Evolutionary conservation across 1,139 yeast genomes (phyloP).

Genomic region (Pichiaceae sp.): DNA sequence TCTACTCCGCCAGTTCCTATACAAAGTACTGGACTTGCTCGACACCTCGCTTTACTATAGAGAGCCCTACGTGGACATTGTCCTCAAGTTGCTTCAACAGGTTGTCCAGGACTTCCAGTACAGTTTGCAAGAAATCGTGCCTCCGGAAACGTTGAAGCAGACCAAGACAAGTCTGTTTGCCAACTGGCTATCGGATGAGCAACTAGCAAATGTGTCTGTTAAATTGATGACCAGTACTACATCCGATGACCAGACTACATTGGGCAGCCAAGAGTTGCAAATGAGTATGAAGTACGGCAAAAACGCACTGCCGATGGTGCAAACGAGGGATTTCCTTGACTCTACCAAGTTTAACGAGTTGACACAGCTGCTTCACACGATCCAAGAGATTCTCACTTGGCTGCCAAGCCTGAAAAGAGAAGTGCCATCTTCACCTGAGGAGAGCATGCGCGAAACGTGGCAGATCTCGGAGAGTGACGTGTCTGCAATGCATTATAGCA

Average conservation of each 20-base stretch:
- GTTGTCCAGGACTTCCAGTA: slow-evolving; percentile 14
- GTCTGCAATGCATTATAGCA: slow-evolving; percentile 17
- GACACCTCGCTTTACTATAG: slow-evolving; percentile 57
- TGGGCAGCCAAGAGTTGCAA: slow-evolving; percentile 14
- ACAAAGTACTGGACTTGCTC: slow-evolving; percentile 42
- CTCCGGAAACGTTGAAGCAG: slow-evolving; percentile 10
- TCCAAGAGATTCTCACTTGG: slow-evolving; percentile 47
- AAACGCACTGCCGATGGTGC: slow-evolving; percentile 8
- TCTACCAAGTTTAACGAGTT: slow-evolving; percentile 32
- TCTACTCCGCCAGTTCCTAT: slow-evolving; percentile 42
- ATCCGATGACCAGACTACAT: not conserved
- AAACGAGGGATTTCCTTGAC: slow-evolving; percentile 15
- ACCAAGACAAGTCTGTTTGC: slow-evolving; percentile 11
- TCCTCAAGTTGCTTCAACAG: slow-evolving; percentile 28
- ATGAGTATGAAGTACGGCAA: slow-evolving; percentile 13
- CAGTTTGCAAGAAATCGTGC: slow-evolving; percentile 12
- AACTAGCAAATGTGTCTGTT: slow-evolving; percentile 13
- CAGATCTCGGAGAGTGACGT: slow-evolving; percentile 21
- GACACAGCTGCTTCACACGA: slow-evolving; percentile 38
- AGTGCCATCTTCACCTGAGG: slow-evolving; percentile 26
- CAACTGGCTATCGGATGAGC: slow-evolving; percentile 17
- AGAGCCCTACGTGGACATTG: slow-evolving; percentile 39
- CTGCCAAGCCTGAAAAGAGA: slow-evolving; percentile 40
- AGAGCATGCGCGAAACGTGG: slow-evolving; percentile 22
- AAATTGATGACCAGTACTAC: slow-evolving; percentile 9